Evolutionary conservation across 139 green algal genomes (phyloP).

Genomic region (Chlorella sp.): DNA sequence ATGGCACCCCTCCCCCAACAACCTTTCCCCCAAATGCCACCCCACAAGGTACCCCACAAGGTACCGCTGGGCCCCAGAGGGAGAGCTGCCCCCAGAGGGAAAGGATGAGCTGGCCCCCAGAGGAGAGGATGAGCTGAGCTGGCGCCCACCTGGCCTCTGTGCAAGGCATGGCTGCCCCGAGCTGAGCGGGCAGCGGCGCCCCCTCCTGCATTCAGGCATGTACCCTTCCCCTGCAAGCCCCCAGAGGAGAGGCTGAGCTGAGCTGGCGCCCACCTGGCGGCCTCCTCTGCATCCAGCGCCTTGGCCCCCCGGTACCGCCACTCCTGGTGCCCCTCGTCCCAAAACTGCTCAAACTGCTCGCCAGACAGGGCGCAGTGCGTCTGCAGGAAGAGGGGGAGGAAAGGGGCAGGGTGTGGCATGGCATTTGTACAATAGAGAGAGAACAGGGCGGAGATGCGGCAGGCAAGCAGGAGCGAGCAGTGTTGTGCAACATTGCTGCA

Average conservation of each 20-base stretch:
- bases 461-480: too few relatives aligned
- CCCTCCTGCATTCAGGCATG: background rate
- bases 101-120: too few relatives aligned
- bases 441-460: background rate
- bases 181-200: too few relatives aligned
- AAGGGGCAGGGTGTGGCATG: too few relatives aligned
- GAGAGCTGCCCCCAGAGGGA: too few relatives aligned
- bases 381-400: slow-evolving; percentile 30
- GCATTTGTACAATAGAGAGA: too few relatives aligned
- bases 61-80: too few relatives aligned
- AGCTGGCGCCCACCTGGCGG: slow-evolving; percentile 27
- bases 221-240: too few relatives aligned
- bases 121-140: background rate
- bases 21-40: too few relatives aligned
- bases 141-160: background rate
- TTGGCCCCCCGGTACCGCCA: slow-evolving; percentile 68
- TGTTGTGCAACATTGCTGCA: too few relatives aligned
- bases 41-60: too few relatives aligned
- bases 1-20: too few relatives aligned
- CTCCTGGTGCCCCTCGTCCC: slow-evolving; percentile 67
- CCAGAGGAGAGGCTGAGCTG: background rate
- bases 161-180: background rate
- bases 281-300: slow-evolving; percentile 40
- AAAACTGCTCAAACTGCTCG: slow-evolving; percentile 79
- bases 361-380: slow-evolving; percentile 66